Base-by-base conservation (phyloP, 2,329 filamentous ascomycete species). In the Exophiala viscosa region DNA sequence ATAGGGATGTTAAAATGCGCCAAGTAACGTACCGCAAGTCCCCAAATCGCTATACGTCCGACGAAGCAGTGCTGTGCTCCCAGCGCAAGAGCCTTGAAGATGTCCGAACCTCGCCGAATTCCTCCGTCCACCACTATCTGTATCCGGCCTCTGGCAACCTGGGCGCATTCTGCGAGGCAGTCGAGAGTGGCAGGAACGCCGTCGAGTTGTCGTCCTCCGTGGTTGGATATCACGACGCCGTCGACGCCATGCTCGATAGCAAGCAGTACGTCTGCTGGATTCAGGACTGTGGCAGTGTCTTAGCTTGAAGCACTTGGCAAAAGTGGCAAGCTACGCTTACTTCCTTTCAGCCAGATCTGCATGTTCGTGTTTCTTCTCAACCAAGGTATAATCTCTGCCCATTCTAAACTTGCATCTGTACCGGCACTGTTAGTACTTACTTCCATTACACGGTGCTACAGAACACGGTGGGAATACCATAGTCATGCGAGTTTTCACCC, bases 81-180 rank as follows among this genome's bases (percentile, higher is more conserved):
- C n/a, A 69, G 45, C 5, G 67, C 67, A 5, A 69, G 20, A 2
- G 66, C 67, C 36, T 68, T 69, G 58, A 69, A 69, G 9, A 81
- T 71, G 62, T 83, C 80, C 0, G 73, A 76, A 0, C 78, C 80
- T 6, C 74, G 72, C 36, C 79, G 64, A 18, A 83, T 75, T 0
- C 80, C 79, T 5, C 73, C 77, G 60, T 87, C 84, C 35, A 68
- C 54, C 6, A 10, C 33, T 8, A 50, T 35, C 13, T 17, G 23
- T 13, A 50, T 41, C 28, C 39, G 23, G 8, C 47, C 39, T 10
- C n/a, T 39, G 62, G 62, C 15, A 69, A 57, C 5, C 58, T 61
- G 3, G 13, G 35, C 43, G 18, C 33, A 36, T 40, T 34, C 48
- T 8, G 10, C 9, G 1, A 73, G 56, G 2, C 65, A 66, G 33